Percentiles rank a stretch among this genome's conserved stretches.
Evolutionary conservation across 2,329 filamentous ascomycete species (phyloP).

Genomic region (Blastomyces parvus): DNA sequence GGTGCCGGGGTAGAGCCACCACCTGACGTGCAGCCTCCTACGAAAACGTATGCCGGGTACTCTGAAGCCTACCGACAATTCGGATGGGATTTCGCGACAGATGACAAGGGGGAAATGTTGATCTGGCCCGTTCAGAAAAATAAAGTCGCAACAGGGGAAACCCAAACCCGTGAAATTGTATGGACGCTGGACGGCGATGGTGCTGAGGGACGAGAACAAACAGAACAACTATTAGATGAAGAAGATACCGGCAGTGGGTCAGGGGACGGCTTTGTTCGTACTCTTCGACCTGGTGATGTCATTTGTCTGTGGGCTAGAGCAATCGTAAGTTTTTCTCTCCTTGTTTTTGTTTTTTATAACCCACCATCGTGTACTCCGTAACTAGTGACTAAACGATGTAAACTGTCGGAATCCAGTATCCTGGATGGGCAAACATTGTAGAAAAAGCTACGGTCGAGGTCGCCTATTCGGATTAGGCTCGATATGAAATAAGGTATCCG

Average conservation of each 20-base stretch:
- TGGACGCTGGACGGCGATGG: not conserved
- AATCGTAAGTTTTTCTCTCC: not conserved
- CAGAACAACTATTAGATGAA: no score
- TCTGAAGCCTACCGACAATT: not conserved
- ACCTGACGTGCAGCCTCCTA: not conserved
- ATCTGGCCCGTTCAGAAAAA: slow-evolving; percentile 3
- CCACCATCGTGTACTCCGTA: not conserved
- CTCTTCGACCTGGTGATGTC: slow-evolving; percentile 5
- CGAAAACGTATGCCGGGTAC: not conserved
- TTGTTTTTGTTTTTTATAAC: no score
- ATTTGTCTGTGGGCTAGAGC: slow-evolving; percentile 7
- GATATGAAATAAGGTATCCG: not conserved
- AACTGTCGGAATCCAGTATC: slow-evolving; percentile 3
- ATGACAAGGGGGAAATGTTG: not conserved
- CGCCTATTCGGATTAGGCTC: slow-evolving; percentile 2
- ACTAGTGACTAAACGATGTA: not conserved
- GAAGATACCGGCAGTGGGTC: slow-evolving; percentile 3
- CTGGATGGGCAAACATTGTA: slow-evolving; percentile 5
- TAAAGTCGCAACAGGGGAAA: not conserved
- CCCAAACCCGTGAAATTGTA: not conserved
- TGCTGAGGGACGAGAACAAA: not conserved
- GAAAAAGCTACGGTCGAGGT: slow-evolving; percentile 4
- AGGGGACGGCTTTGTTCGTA: slow-evolving; percentile 3
- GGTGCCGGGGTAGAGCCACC: not conserved
- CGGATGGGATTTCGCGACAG: slow-evolving; percentile 6